phyloP scores from a whole-genome alignment of 2,329 filamentous ascomycete genomes.

The Macrophomina tecta region DNA sequence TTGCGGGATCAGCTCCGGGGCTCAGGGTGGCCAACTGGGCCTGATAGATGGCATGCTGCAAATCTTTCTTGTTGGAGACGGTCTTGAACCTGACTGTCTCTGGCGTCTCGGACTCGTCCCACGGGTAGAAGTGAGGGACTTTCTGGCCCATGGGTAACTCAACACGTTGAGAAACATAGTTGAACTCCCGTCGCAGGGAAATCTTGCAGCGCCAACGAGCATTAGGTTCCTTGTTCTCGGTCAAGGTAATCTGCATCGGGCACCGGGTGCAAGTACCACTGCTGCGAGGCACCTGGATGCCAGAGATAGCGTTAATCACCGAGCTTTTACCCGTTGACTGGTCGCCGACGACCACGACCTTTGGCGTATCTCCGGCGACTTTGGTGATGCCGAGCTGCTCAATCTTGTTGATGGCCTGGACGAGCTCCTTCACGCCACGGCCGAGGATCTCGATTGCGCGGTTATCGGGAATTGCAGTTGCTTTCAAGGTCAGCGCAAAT shows the following conservation, averaged over 20 bases:
- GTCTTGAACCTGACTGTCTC: slow-evolving; percentile 66
- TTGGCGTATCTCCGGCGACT: slow-evolving; percentile 70
- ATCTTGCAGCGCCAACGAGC: slow-evolving; percentile 70
- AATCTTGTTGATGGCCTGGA: slow-evolving; percentile 68
- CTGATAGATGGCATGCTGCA: slow-evolving; percentile 72
- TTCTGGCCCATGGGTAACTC: neutral
- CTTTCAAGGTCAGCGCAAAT: neutral
- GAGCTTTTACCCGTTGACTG: slow-evolving; percentile 85
- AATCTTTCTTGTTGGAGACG: slow-evolving; percentile 64
- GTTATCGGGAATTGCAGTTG: neutral
- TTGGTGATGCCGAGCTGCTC: slow-evolving; percentile 75
- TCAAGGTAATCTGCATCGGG: slow-evolving; percentile 79
- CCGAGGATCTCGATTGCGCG: slow-evolving; percentile 10
- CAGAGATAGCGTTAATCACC: slow-evolving; percentile 55
- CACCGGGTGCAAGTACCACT: slow-evolving; percentile 80
- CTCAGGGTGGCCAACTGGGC: slow-evolving; percentile 81
- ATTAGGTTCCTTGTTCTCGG: slow-evolving; percentile 53
- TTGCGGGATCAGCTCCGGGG: slow-evolving; percentile 58
- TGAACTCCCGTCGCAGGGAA: slow-evolving; percentile 69
- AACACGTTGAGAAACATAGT: slow-evolving; percentile 48
- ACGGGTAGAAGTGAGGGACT: slow-evolving; percentile 67
- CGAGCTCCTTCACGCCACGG: slow-evolving; percentile 61
- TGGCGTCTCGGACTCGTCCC: slow-evolving; percentile 57
- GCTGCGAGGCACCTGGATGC: slow-evolving; percentile 73
- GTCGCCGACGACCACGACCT: slow-evolving; percentile 83